Evolutionary conservation across 2,329 filamentous ascomycete species (phyloP).

Genomic region (Neocucurbitaria cava): DNA sequence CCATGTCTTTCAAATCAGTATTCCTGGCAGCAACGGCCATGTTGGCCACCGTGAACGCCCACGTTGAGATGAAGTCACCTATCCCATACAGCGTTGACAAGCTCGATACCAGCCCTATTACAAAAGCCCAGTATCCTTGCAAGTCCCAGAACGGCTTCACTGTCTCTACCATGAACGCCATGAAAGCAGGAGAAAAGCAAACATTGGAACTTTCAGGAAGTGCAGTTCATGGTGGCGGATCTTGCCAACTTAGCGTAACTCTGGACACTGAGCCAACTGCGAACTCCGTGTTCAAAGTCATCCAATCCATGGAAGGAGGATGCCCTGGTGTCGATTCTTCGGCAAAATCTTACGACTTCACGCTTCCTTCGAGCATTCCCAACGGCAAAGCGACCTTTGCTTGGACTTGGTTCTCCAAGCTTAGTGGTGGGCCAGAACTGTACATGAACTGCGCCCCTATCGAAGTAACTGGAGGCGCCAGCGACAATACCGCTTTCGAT

Average conservation of each 20-base stretch:
- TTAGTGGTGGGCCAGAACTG: constrained; percentile 83
- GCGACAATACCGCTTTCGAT: constrained; percentile 62
- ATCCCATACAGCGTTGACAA: constrained; percentile 63
- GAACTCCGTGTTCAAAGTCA: constrained; percentile 79
- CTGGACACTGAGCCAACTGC: constrained; percentile 60
- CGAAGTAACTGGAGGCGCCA: constrained; percentile 63
- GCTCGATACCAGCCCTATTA: constrained; percentile 71
- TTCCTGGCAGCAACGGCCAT: constrained; percentile 59
- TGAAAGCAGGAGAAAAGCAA: constrained; percentile 68
- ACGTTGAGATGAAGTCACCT: constrained; percentile 76
- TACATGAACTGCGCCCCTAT: constrained; percentile 88
- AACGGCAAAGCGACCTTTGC: constrained; percentile 81
- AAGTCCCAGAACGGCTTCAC: constrained; percentile 40
- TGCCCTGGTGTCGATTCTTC: constrained; percentile 68
- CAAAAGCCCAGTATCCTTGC: constrained; percentile 76
- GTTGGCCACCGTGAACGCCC: constrained; percentile 68
- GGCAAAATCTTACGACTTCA: constrained; percentile 73
- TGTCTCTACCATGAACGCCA: constrained; percentile 51
- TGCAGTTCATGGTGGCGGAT: constrained; percentile 87
- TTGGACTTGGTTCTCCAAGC: constrained; percentile 91
- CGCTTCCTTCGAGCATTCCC: constrained; percentile 73
- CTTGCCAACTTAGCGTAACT: constrained; percentile 85
- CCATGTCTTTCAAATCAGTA: constrained; percentile 59
- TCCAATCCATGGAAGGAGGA: constrained; percentile 85
- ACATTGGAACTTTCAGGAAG: constrained; percentile 71